Conservation (phyloP, 768 basidiomycete species). For the Astraeus odoratus region DNA sequence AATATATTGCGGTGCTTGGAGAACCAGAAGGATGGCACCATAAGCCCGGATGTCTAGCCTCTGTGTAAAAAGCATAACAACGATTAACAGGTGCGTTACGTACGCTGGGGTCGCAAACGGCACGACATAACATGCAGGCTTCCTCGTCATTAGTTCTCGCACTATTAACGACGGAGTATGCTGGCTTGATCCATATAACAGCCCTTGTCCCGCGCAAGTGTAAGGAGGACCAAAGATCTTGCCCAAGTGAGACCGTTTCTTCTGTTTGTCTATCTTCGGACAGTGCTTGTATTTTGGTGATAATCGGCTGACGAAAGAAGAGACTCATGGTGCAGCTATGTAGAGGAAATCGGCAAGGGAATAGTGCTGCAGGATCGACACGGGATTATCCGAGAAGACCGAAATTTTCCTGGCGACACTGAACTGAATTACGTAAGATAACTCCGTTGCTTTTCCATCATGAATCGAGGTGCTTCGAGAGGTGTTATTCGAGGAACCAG, state of each 20-base stretch:
- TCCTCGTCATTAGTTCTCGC: too few relatives aligned
- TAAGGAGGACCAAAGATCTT: constrained; percentile 27
- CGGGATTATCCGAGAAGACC: too few relatives aligned
- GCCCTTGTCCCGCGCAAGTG: constrained; percentile 9
- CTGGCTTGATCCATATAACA: constrained; percentile 21
- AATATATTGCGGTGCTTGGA: constrained; percentile 32
- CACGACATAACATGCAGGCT: constrained; percentile 33
- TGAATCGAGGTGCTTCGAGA: constrained; percentile 49
- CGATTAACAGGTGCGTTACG: constrained; percentile 6
- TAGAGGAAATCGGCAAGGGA: too few relatives aligned
- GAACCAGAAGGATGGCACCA: constrained; percentile 37
- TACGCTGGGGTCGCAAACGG: constrained; percentile 33
- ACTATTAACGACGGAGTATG: neutral
- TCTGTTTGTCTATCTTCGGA: constrained; percentile 7
- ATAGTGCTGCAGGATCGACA: neutral
- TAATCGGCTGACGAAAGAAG: constrained; percentile 25
- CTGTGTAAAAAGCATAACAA: constrained; percentile 15
- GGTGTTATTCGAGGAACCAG: constrained; percentile 54
- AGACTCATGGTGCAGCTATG: constrained; percentile 34
- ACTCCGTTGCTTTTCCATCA: constrained; percentile 20
- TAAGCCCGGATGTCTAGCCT: constrained; percentile 27
- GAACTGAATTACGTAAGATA: too few relatives aligned
- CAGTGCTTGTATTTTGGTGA: constrained; percentile 23
- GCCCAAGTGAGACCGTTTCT: constrained; percentile 23
- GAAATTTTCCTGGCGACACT: too few relatives aligned